Evolutionary conservation across 306 rosid genomes (phyloP).

Genomic region (Vicia faba): DNA sequence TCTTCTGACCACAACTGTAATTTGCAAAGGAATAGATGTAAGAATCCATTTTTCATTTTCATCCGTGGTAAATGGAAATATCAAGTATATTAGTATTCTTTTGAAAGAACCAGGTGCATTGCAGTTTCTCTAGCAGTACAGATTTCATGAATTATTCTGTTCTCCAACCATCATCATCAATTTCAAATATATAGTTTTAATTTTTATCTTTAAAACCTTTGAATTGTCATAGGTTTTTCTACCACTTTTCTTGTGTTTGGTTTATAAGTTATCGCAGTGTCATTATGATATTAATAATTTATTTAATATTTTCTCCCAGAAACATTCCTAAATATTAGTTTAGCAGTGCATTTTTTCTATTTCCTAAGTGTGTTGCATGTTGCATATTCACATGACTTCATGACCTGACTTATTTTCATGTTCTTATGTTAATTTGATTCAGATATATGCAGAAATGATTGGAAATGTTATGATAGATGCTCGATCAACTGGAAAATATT

Average conservation of each 20-base stretch:
- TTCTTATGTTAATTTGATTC: conserved; percentile 39
- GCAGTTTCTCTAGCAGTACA: conserved; percentile 19
- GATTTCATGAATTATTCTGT: conserved; percentile 9
- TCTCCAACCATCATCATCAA: background rate
- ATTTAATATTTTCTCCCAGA: conserved; percentile 1
- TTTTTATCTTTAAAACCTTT: background rate
- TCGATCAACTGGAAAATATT: conserved; percentile 96
- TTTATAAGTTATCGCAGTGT: conserved; percentile 10
- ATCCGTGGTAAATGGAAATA: conserved; percentile 5
- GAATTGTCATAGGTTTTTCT: background rate
- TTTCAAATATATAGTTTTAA: background rate
- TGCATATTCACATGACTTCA: conserved; percentile 3
- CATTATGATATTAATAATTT: conserved; percentile 11
- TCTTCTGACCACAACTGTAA: background rate
- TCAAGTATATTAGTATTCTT: conserved; percentile 17
- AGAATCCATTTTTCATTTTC: conserved; percentile 2
- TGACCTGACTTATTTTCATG: conserved; percentile 1
- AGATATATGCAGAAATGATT: conserved; percentile 99
- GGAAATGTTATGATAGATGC: conserved; percentile 99
- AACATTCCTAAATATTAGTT: conserved; percentile 17
- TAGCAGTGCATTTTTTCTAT: background rate
- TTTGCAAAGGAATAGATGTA: conserved; percentile 24
- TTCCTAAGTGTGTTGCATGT: conserved; percentile 7
- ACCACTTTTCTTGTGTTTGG: conserved; percentile 4
- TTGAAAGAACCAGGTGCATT: conserved; percentile 9